Evolutionary conservation across 2,329 filamentous ascomycete species (phyloP).

Genomic region (Ophiostoma angusticollis): DNA sequence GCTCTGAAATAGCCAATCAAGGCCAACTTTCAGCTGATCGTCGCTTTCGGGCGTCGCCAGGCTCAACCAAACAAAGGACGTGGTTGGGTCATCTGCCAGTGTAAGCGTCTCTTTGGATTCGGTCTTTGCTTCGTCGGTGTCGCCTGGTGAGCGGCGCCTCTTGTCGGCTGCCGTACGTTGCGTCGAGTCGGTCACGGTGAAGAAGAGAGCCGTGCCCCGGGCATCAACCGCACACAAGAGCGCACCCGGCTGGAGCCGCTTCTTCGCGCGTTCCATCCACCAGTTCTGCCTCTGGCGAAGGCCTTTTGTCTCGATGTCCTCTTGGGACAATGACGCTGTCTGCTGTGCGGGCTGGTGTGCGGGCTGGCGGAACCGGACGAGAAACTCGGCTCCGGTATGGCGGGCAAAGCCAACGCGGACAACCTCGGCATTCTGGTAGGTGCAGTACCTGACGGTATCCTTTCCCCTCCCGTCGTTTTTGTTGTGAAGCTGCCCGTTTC

Average conservation of each 20-base stretch:
- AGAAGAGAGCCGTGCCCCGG: slow-evolving; percentile 27
- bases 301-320: background rate
- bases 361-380: slow-evolving; percentile 34
- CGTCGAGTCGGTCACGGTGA: slow-evolving; percentile 25
- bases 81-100: slow-evolving; percentile 22
- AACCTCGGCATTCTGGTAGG: slow-evolving; percentile 24
- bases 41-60: background rate
- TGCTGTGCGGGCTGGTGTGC: background rate
- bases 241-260: slow-evolving; percentile 34
- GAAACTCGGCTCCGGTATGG: slow-evolving; percentile 29
- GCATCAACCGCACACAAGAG: slow-evolving; percentile 36
- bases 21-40: background rate
- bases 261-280: slow-evolving; percentile 35
- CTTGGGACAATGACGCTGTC: background rate
- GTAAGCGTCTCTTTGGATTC: background rate
- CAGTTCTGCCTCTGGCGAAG: slow-evolving; percentile 28
- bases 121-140: background rate
- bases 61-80: slow-evolving; percentile 20
- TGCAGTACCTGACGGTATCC: slow-evolving; percentile 22
- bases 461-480: slow-evolving; percentile 9
- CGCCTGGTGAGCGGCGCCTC: background rate
- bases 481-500: no score
- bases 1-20: slow-evolving; percentile 14
- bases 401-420: slow-evolving; percentile 23
- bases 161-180: slow-evolving; percentile 12